Evolutionary conservation across 2,329 filamentous ascomycete species (phyloP), one percentile per base, ranked within the genome.

Genomic region (Claviceps pusilla): DNA sequence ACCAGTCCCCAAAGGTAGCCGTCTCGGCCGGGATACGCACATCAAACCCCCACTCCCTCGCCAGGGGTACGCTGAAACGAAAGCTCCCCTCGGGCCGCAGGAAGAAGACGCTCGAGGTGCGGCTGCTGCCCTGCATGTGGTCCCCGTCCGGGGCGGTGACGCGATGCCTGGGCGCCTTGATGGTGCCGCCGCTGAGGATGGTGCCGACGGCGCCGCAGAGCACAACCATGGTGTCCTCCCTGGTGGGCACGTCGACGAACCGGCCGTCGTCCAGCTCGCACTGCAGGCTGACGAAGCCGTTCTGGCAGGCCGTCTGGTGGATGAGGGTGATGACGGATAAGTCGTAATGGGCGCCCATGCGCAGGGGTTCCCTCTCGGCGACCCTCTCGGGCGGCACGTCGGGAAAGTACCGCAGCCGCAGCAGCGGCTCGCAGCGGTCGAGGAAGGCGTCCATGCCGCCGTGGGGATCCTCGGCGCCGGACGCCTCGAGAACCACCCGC

Each of bases 211-310:
- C 50, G 7, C 50, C 50, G 41, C 50, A 52, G 24, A 52, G 47
- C 2, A 52, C 50, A 37, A 52, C 41, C 41, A 52, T 37, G 41
- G 50, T 52, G 29, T 46, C 50, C 5, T 39, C 11, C 50, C n/a
- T 35, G 24, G 41, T 45, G 7, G 50, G 50, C 29, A 52, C 3
- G 41, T 52, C 50, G 29, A 52, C 50, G 37, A 45, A 52, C 28
- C 19, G 12, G 4, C 50, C 19, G 19, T 19, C 50, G 29, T 37
- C 41, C 41, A 52, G 41, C 42, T 52, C 50, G 41, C 50, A 52
- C 42, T 45, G 50, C 39, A 52, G 50, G 12, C 50, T 52, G 9
- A 52, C 50, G 41, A 52, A 52, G 7, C 50, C 50, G n/a, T 52
- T 52, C 14, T 33, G 11, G 28, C 50, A 52, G 5, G 50, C 50